Evolutionary conservation across 768 basidiomycete species (phyloP), one percentile per base, ranked within the genome.

Genomic region (Galerina marginata): DNA sequence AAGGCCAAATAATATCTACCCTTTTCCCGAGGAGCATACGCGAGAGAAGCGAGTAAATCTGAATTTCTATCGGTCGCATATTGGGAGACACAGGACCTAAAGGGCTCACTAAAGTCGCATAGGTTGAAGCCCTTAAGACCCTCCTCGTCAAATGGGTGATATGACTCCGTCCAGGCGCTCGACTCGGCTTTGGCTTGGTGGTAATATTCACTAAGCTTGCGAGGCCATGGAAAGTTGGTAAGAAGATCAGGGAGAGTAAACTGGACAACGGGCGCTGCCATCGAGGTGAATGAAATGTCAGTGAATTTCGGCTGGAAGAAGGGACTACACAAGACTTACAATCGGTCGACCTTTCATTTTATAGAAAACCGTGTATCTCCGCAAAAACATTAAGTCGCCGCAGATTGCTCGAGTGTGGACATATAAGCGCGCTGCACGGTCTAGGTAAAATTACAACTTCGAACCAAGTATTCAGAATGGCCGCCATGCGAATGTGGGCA

Each of bases 221-320:
- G 77, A 3, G 68, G 70, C 79, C 78, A 83, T 0, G 81, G 80
- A 77, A 82, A 84, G 9, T 67, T 69, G 14, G 64, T 58, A 26
- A 84, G 69, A 7, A 75, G 75, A 36, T 67, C 71, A 26, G 67
- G 67, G 42, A 67, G 62, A 25, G 58, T 59, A 52, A 65, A 59
- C n/a, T 59, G 33, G 12, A 63, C 52, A 14, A 45, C 47, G 12
- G 59, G 25, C 9, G 46, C 48, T 40, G 33, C 16, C 54, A 55
- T 40, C 20, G 53, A 1, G 10, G 39, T 20, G 10, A 20, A 46
- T 50, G 47, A 26, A 55, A n/a, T 5, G 25, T 42, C 20, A 45
- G 43, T 16, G 15, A 53, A 25, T 9, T 33, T 25, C 16, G 26
- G 48, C 9, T 6, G 49, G 26, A 33, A 46, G 37, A 26, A 39